Evolutionary conservation across 2,329 filamentous ascomycete genomes (phyloP).

Genomic region (Metarhizium rileyi): DNA sequence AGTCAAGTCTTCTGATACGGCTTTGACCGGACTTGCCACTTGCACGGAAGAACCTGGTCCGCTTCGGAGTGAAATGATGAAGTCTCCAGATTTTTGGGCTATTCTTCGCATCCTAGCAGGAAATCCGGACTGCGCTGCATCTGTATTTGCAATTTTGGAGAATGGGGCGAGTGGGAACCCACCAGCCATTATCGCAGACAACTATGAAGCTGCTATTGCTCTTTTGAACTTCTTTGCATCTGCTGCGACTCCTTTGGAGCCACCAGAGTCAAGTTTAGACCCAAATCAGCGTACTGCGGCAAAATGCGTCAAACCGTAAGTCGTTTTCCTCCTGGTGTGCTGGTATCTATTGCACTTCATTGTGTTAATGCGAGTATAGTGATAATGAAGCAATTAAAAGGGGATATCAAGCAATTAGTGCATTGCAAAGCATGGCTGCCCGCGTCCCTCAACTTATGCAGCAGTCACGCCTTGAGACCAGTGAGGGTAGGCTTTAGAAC

Average conservation of each 20-base stretch:
- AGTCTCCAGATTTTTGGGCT: constrained; percentile 94
- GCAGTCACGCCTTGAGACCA: constrained; percentile 83
- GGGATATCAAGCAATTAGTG: constrained; percentile 69
- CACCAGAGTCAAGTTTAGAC: constrained; percentile 60
- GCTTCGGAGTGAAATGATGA: constrained; percentile 85
- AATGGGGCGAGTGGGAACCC: constrained; percentile 63
- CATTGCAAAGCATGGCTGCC: constrained; percentile 72
- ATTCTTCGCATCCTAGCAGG: constrained; percentile 68
- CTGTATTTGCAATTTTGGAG: constrained; percentile 82
- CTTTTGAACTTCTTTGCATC: constrained; percentile 86
- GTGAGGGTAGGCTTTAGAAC: constrained; percentile 48
- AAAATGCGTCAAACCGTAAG: constrained; percentile 19
- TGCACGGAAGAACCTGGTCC: constrained; percentile 72
- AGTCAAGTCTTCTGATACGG: constrained; percentile 62
- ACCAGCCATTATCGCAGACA: constrained; percentile 83
- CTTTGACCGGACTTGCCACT: constrained; percentile 67
- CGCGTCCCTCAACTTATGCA: constrained; percentile 81
- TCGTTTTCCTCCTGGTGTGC: neutral
- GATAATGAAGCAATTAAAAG: constrained; percentile 53
- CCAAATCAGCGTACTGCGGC: constrained; percentile 27
- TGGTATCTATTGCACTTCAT: neutral
- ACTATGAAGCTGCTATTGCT: constrained; percentile 80
- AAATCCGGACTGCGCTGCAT: constrained; percentile 58
- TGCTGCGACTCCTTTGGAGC: constrained; percentile 63
- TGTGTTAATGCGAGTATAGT: constrained; percentile 10